These are phyloP conservation scores for Prunus davidiana DNA, from an alignment of 306 rosid species.

Conservation along the genomic window DNA sequence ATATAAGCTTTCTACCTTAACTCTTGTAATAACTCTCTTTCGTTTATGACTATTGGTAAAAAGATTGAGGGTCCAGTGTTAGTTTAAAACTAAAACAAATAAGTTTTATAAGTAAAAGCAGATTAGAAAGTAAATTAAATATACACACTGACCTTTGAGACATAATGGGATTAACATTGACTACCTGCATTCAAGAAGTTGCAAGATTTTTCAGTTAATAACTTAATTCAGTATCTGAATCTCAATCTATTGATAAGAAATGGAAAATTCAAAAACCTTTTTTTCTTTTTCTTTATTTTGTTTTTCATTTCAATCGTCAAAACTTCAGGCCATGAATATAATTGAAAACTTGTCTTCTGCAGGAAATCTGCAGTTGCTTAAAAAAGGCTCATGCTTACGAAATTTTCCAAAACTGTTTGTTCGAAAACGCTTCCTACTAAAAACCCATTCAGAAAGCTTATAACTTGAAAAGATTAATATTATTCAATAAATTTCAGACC, in stretches of 20 bases:
- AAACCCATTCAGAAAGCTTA: not conserved
- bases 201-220: not conserved
- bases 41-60: slow-evolving; percentile 18
- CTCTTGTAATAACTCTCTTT: slow-evolving; percentile 8
- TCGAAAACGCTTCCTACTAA: not conserved
- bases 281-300: no score
- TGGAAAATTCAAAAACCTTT: not conserved
- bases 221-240: not conserved
- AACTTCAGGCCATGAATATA: no score
- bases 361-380: no score
- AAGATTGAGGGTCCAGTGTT: slow-evolving; percentile 1
- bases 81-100: not conserved
- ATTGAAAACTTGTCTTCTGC: no score
- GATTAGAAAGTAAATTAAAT: not conserved
- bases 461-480: not conserved
- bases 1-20: slow-evolving; percentile 1
- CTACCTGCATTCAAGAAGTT: slow-evolving; percentile 17
- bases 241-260: not conserved
- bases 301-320: no score
- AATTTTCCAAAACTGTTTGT: no score
- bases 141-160: slow-evolving; percentile 27
- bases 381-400: no score
- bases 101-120: not conserved
- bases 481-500: not conserved
- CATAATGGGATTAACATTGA: slow-evolving; percentile 7